Percentiles rank a stretch among this genome's conserved stretches.
Conservation (phyloP, 1,139 yeast genomes). For the Magnusiomyces ingens region DNA sequence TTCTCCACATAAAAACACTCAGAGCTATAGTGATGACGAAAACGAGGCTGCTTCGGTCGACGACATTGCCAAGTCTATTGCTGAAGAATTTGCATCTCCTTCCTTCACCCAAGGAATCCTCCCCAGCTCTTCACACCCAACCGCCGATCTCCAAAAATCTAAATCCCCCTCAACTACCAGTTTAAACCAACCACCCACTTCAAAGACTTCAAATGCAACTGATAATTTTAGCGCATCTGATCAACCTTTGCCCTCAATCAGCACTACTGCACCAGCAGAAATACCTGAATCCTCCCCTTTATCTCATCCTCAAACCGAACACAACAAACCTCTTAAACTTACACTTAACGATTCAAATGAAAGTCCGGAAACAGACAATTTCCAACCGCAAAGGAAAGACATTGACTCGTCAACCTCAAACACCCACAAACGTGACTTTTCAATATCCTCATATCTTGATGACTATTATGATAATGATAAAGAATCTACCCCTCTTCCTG, state of each 20-base stretch:
- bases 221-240: background rate
- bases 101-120: background rate
- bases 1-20: no score
- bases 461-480: constrained; percentile 1
- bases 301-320: background rate
- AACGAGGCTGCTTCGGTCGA: background rate
- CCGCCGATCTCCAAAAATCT: background rate
- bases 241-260: background rate
- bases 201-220: background rate
- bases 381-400: background rate
- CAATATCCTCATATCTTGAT: constrained; percentile 4
- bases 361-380: background rate
- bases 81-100: constrained; percentile 4
- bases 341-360: background rate
- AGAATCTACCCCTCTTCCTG: background rate
- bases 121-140: background rate
- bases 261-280: background rate
- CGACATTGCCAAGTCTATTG: background rate
- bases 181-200: background rate
- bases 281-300: background rate
- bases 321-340: background rate
- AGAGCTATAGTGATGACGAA: background rate
- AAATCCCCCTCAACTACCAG: background rate
- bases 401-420: background rate
- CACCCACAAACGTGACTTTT: constrained; percentile 2